Evolutionary conservation across 129 eudicot genomes (phyloP), one percentile per base, ranked within the genome.

Genomic region (Chrysanthemum seticuspe): DNA sequence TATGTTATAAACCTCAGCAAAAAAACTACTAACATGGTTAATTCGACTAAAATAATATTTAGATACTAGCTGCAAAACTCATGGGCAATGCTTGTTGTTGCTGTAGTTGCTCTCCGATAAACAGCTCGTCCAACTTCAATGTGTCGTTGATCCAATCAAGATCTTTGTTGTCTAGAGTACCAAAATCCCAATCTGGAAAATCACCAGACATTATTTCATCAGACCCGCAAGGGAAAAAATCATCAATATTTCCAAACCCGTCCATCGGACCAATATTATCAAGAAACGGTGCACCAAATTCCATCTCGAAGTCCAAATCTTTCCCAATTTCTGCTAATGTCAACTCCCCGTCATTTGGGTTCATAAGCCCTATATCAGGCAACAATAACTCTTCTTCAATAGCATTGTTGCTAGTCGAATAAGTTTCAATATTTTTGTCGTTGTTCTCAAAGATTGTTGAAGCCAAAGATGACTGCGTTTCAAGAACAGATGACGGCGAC

Each of bases 91-190:
- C 10, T 19, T 19, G 69, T 40, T 40, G 2, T 40, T 40, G 65
- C 74, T 81, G 59, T 4, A 13, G 45, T 27, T 61, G 3, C 18
- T 31, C 4, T 23, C 70, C 69, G 25, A 36, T 67, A 57, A 62
- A n/a, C 57, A 79, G 76, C 10, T 78, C 85, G 7, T 70, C 85
- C 68, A 60, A 29, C 75, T 72, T 76, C 64, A 70, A 44, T 49
- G 76, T 86, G 47, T 40, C 47, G 67, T 87, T 89, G 78, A 79
- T 85, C 91, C 89, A 89, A 62, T 79, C 78, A 67, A 78, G 73
- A 14, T 82, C 96, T 52, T 86, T 93, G 21, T 59, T 79, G 51
- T 77, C 83, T 6, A 58, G 29, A 31, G 36, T 31, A 31, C 36
- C 45, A 6, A 36, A 7, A 6, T 36, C 45, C 45, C 45, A 5